phyloP scores from a whole-genome alignment of 2,329 filamentous ascomycete genomes.

The Hawksworthiomyces lignivorus region DNA sequence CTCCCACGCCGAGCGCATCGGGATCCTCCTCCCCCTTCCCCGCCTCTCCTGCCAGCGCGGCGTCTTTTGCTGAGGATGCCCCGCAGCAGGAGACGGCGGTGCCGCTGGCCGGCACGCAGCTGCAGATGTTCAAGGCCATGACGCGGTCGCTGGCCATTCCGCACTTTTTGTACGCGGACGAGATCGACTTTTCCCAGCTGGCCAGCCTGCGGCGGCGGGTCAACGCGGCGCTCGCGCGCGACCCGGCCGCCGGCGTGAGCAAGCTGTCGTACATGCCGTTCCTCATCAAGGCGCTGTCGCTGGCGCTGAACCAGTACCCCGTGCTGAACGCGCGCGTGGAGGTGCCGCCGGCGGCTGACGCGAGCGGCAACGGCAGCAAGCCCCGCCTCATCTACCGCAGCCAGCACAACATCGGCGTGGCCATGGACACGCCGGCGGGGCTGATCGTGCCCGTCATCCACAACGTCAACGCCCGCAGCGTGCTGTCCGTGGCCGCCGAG shows the following conservation, averaged over 20 bases:
- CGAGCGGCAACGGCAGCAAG: constrained; percentile 36
- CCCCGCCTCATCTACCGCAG: constrained; percentile 70
- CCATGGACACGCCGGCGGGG: constrained; percentile 86
- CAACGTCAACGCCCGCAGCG: constrained; percentile 68
- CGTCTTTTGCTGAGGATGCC: constrained; percentile 22
- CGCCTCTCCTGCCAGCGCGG: constrained; percentile 18
- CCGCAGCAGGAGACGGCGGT: constrained; percentile 61
- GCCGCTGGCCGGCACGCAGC: constrained; percentile 69
- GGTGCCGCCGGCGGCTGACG: constrained; percentile 21
- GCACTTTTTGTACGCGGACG: constrained; percentile 91
- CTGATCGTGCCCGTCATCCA: constrained; percentile 88
- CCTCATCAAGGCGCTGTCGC: constrained; percentile 88
- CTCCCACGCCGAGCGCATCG: constrained; percentile 4
- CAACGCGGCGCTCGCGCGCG: constrained; percentile 50
- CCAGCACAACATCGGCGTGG: constrained; percentile 90
- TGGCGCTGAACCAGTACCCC: constrained; percentile 74
- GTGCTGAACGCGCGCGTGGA: constrained; percentile 84
- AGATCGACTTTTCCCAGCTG: constrained; percentile 73
- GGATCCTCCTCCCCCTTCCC: constrained; percentile 17
- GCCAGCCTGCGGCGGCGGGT: constrained; percentile 65
- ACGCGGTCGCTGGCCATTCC: constrained; percentile 84
- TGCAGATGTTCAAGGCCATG: constrained; percentile 97
- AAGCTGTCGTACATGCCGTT: constrained; percentile 90
- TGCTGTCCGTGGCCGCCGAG: constrained; percentile 71
- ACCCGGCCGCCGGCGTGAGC: constrained; percentile 32